These are phyloP conservation scores for Brassica juncea DNA, from an alignment of 345 rosid genomes.

Conservation along the genomic window DNA sequence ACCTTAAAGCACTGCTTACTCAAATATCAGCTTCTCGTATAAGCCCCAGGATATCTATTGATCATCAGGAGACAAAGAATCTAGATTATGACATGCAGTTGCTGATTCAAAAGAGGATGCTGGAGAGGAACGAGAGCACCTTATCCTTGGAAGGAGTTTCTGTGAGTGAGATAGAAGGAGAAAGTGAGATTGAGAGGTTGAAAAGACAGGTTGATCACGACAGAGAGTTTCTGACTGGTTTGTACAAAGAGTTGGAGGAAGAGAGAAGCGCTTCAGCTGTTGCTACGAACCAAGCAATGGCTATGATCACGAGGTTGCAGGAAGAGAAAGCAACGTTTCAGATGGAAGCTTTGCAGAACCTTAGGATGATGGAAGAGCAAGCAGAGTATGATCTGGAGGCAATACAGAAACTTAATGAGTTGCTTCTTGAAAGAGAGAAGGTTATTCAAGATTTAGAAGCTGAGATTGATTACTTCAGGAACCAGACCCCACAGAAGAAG, in stretches of 20 bases:
- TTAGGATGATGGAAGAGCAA: conserved; percentile 92
- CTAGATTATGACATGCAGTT: conserved; percentile 54
- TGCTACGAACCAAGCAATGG: conserved; percentile 95
- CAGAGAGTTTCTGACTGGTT: conserved; percentile 51
- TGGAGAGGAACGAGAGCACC: conserved; percentile 87
- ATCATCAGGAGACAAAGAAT: conserved; percentile 51
- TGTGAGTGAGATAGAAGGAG: conserved; percentile 91
- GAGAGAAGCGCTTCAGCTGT: conserved; percentile 89
- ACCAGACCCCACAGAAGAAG: conserved; percentile 47
- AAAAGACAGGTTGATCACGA: conserved; percentile 87
- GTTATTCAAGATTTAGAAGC: conserved; percentile 84
- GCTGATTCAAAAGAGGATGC: conserved; percentile 65
- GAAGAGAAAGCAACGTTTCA: conserved; percentile 90
- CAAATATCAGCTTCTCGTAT: conserved; percentile 69
- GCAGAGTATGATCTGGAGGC: conserved; percentile 94
- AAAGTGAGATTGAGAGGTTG: conserved; percentile 66
- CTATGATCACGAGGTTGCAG: conserved; percentile 94
- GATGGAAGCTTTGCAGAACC: conserved; percentile 88
- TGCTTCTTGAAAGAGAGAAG: conserved; percentile 77
- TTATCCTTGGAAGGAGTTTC: conserved; percentile 75
- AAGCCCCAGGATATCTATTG: conserved; percentile 65
- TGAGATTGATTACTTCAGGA: conserved; percentile 67
- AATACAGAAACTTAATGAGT: conserved; percentile 74
- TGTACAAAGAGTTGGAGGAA: conserved; percentile 88
- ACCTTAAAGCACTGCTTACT: conserved; percentile 64